Evolutionary conservation across 306 rosid genomes (phyloP).

Genomic region (Medicago ruthenica): DNA sequence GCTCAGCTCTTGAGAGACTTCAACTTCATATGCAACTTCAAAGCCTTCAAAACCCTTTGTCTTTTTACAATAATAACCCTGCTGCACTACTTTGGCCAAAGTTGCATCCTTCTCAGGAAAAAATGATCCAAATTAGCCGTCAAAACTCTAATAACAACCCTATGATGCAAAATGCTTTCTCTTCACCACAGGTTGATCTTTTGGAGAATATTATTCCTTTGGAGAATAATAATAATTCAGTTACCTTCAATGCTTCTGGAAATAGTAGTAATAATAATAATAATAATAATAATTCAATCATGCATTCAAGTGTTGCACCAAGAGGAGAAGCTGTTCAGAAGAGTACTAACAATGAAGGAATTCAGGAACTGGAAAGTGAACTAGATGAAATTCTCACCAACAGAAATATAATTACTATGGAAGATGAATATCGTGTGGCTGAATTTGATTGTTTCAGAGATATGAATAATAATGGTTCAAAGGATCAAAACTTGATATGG

Average conservation of each 20-base stretch:
- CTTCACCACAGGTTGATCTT: conserved; percentile 44
- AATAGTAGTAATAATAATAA: conserved; percentile 13
- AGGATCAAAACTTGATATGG: conserved; percentile 66
- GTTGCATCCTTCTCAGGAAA: conserved; percentile 80
- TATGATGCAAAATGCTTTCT: conserved; percentile 43
- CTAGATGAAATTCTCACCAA: conserved; percentile 61
- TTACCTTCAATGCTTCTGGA: conserved; percentile 40
- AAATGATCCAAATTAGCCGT: conserved; percentile 52
- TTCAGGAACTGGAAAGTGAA: conserved; percentile 62
- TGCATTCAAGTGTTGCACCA: conserved; percentile 37
- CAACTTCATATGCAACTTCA: conserved; percentile 98
- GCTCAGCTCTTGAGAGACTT: conserved; percentile 90
- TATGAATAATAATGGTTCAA: conserved; percentile 54
- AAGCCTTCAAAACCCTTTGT: conserved; percentile 74
- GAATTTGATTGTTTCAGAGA: conserved; percentile 75
- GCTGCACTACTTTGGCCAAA: conserved; percentile 74
- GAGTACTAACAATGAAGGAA: conserved; percentile 32
- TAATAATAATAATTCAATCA: conserved; percentile 27
- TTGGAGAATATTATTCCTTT: conserved; percentile 44
- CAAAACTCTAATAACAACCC: conserved; percentile 26
- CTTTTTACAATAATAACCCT: conserved; percentile 57
- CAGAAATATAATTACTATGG: conserved; percentile 35
- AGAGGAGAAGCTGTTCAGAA: conserved; percentile 43
- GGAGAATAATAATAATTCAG: conserved; percentile 42
- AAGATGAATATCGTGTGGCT: conserved; percentile 25